phyloP scores from a whole-genome alignment of 192 early-diverging fungal genomes.

The Entrophospora sp. region DNA sequence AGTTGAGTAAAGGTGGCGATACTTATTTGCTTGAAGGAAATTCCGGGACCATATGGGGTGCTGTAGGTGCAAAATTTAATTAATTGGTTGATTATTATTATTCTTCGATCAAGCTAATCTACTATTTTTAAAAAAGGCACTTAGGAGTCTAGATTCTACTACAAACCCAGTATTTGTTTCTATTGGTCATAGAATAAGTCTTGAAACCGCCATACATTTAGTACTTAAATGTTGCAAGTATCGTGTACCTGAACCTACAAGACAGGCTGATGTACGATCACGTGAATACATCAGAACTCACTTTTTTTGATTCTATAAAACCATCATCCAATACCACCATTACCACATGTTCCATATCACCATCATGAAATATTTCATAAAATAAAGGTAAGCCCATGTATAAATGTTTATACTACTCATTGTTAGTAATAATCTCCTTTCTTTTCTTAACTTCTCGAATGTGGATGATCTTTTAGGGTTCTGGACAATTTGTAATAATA shows the following conservation, averaged over 20 bases:
- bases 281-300: conserved; percentile 45
- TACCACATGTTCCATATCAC: no score
- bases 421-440: no score
- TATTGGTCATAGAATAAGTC: conserved; percentile 65
- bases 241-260: conserved; percentile 85
- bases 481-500: no score
- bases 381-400: no score
- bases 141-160: conserved; percentile 34
- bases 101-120: background rate
- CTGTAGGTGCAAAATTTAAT: conserved; percentile 25
- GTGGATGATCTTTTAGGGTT: no score
- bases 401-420: no score
- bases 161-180: conserved; percentile 86
- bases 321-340: no score
- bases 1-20: conserved; percentile 30
- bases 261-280: conserved; percentile 68
- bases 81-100: background rate
- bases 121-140: conserved; percentile 28
- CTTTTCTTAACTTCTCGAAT: no score
- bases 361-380: no score
- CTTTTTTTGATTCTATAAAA: no score
- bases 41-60: conserved; percentile 39
- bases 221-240: conserved; percentile 50
- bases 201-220: conserved; percentile 63
- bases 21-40: conserved; percentile 34